These are phyloP conservation scores for Coemansia sp. DNA, from an alignment of 192 early-diverging fungal species.

Conservation along the genomic window DNA sequence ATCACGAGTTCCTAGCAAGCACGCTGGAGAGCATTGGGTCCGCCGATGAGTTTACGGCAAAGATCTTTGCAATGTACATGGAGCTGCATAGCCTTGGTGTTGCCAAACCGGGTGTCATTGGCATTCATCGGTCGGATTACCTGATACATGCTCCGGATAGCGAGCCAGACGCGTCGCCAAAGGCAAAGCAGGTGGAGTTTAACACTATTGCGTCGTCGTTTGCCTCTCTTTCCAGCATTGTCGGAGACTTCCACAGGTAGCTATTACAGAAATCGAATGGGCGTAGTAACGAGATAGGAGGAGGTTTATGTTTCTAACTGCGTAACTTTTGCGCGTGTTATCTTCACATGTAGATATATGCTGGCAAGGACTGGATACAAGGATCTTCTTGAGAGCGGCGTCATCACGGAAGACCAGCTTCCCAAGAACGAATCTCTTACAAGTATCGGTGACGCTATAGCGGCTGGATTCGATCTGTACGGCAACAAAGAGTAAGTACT, in stretches of 20 bases:
- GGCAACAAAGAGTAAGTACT: slow-evolving; percentile 20
- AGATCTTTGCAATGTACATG: slow-evolving; percentile 77
- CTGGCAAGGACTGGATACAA: slow-evolving; percentile 36
- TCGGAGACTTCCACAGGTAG: slow-evolving; percentile 78
- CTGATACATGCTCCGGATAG: slow-evolving; percentile 67
- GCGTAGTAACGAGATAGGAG: neutral
- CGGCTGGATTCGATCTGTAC: slow-evolving; percentile 60
- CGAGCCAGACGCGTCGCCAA: slow-evolving; percentile 33
- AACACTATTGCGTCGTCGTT: slow-evolving; percentile 97
- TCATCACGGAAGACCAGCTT: slow-evolving; percentile 38
- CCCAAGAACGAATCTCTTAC: slow-evolving; percentile 69
- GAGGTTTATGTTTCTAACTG: neutral
- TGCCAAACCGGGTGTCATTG: slow-evolving; percentile 65
- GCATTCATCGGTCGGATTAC: slow-evolving; percentile 92
- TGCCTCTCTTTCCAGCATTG: slow-evolving; percentile 73
- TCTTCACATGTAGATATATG: slow-evolving; percentile 15
- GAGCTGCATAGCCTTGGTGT: slow-evolving; percentile 49
- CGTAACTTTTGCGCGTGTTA: neutral
- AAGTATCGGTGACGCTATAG: slow-evolving; percentile 75
- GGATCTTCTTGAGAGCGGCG: slow-evolving; percentile 19
- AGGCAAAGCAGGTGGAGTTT: slow-evolving; percentile 86
- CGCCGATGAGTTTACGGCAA: slow-evolving; percentile 82
- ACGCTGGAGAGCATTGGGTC: slow-evolving; percentile 43
- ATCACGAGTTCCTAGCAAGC: slow-evolving; percentile 72
- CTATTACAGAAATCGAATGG: neutral